These are phyloP conservation scores for Multifurca ochricompacta DNA, from an alignment of 768 basidiomycete genomes.

Conservation along the genomic window DNA sequence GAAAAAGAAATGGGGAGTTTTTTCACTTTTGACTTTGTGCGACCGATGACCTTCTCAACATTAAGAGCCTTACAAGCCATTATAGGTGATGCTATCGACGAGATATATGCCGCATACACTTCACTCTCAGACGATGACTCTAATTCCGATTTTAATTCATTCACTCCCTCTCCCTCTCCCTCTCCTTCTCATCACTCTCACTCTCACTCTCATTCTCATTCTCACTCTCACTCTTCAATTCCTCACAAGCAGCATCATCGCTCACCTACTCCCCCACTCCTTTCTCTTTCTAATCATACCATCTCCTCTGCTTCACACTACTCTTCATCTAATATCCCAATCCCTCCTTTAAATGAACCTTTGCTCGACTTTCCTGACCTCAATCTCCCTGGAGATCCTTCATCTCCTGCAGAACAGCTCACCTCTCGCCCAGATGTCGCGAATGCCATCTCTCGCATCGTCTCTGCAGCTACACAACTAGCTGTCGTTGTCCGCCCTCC, in stretches of 20 bases:
- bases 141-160: not conserved
- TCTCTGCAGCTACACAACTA: constrained; percentile 65
- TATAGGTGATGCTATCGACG: constrained; percentile 20
- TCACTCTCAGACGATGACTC: not conserved
- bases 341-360: not conserved
- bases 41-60: constrained; percentile 21
- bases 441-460: constrained; percentile 53
- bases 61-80: constrained; percentile 21
- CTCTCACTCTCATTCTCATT: not conserved
- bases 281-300: constrained; percentile 9
- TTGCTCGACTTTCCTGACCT: constrained; percentile 26
- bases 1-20: no score
- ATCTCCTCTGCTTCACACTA: constrained; percentile 18
- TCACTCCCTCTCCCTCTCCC: not conserved
- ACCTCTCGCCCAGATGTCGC: constrained; percentile 53
- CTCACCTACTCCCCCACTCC: constrained; percentile 18
- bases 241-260: constrained; percentile 12
- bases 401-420: constrained; percentile 44
- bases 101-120: constrained; percentile 18
- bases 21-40: no score
- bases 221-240: not conserved
- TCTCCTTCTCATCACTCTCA: constrained; percentile 2
- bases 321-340: constrained; percentile 5
- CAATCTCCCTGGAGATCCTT: constrained; percentile 24
- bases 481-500: constrained; percentile 56